A percentile compares a stretch with the other conserved stretches of the same genome.
These are phyloP conservation scores for Artemisia annua DNA, from an alignment of 129 eudicot species.

Conservation along the genomic window DNA sequence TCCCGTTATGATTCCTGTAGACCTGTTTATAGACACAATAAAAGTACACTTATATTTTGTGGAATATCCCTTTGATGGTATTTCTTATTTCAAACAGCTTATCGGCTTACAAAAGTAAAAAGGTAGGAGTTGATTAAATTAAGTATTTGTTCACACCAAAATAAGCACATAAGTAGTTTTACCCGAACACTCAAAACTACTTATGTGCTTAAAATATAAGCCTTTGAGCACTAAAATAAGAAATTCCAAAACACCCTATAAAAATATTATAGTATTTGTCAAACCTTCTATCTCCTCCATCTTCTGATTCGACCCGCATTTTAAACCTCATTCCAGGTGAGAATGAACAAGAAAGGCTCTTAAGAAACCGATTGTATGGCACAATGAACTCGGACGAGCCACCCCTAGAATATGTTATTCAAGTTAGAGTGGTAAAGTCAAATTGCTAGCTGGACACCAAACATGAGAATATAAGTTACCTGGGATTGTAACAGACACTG, in stretches of 20 bases:
- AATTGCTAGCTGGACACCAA: not conserved
- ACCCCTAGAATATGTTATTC: slow-evolving; percentile 42
- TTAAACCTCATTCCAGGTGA: slow-evolving; percentile 82
- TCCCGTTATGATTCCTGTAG: slow-evolving; percentile 68
- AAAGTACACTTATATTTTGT: not conserved
- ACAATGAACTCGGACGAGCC: slow-evolving; percentile 74
- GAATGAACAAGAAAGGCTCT: slow-evolving; percentile 53
- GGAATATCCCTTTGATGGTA: not conserved
- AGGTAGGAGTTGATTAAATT: no score
- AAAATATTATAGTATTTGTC: not conserved
- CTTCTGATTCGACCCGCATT: slow-evolving; percentile 82
- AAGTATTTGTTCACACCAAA: no score
- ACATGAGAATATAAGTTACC: slow-evolving; percentile 34
- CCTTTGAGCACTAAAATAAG: no score
- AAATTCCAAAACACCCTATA: not conserved
- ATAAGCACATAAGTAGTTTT: no score
- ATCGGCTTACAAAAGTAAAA: not conserved
- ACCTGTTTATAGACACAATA: slow-evolving; percentile 39
- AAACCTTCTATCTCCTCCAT: slow-evolving; percentile 83
- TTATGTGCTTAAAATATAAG: not conserved
- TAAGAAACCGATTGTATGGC: slow-evolving; percentile 58
- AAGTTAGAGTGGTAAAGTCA: slow-evolving; percentile 16
- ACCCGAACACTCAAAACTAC: no score
- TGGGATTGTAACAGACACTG: slow-evolving; percentile 76
- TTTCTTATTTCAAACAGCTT: no score